Base-by-base conservation (phyloP, 139 green algal species). In the Gonium pectorale region DNA sequence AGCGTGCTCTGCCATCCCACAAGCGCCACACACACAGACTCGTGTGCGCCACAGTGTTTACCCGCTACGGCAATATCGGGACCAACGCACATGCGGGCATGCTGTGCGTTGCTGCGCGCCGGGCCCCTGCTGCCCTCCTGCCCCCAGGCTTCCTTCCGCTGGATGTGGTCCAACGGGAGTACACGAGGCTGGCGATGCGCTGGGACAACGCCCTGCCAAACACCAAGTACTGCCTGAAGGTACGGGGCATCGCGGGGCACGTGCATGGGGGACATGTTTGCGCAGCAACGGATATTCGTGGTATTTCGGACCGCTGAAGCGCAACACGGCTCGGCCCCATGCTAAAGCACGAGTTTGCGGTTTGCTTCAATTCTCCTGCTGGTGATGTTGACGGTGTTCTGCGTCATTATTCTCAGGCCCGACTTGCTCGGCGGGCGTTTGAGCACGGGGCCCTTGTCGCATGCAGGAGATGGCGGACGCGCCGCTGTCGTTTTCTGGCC, bases 161-260 rank as follows among this genome's bases (percentile, higher is more conserved):
- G 54, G 73, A 81, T 17, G 37, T 22, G 21, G 73, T 81, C 8
- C 73, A 81, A 54, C 73, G 54, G 26, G 54, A 81, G 8, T 81
- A 56, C 27, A 37, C 68, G 38, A 52, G 73, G 26, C 37, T 69
- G 54, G 52, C 73, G 37, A 7, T 68, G 24, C 6, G 38, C 13
- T 81, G 54, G 54, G 73, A 54, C 37, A 81, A 81, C 54, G 37
- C 52, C 19, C 54, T 81, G 52, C 73, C 52, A 5, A 81, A 81
- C 54, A 81, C 73, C 52, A 81, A 81, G 54, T 69, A 81, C 37
- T 81, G 73, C 73, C 73, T 81, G 38, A 81, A 81, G 73, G 73
- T 68, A 8, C 0, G 72, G 33, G 7, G 5, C 1, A 24, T 5
- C 4, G 4, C 43, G 41, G 41, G 26, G 67, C 1, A 5, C 26